phyloP scores from a whole-genome alignment of 23 red algal species.

The Gracilaria vermiculophylla region DNA sequence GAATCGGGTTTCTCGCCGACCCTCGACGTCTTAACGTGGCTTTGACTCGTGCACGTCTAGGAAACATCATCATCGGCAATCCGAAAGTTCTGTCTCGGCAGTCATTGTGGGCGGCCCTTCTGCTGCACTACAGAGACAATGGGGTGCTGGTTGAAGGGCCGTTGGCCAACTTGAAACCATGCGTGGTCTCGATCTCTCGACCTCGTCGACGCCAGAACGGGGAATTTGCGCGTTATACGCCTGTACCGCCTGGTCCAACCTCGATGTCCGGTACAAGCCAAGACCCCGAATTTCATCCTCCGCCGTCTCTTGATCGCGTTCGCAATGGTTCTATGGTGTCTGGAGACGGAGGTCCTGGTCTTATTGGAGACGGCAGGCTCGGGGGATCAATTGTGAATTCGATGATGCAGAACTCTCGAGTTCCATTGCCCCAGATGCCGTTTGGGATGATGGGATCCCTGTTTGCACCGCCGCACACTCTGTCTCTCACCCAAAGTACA shows the following conservation, averaged over 20 bases:
- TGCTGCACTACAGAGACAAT: constrained; percentile 71
- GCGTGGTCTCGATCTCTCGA: constrained; percentile 61
- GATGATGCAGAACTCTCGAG: constrained; percentile 58
- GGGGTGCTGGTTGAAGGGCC: constrained; percentile 82
- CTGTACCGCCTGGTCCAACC: constrained; percentile 37
- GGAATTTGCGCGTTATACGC: constrained; percentile 64
- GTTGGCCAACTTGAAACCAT: constrained; percentile 76
- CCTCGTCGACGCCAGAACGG: constrained; percentile 72
- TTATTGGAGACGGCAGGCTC: constrained; percentile 51
- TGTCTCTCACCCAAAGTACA: constrained; percentile 47
- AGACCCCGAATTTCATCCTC: constrained; percentile 65
- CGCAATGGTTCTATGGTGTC: constrained; percentile 37
- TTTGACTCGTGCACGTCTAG: constrained; percentile 82
- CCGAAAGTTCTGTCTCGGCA: constrained; percentile 75
- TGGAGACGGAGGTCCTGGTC: constrained; percentile 53
- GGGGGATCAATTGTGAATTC: constrained; percentile 51
- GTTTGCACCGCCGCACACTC: constrained; percentile 43
- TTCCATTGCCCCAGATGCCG: constrained; percentile 68
- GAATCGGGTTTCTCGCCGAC: constrained; percentile 94
- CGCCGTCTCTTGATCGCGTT: constrained; percentile 41
- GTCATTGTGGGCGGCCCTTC: constrained; percentile 76
- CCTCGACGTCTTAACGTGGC: constrained; percentile 97
- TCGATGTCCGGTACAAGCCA: constrained; percentile 35
- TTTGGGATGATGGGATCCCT: constrained; percentile 69
- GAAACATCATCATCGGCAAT: constrained; percentile 84